A percentile compares a stretch with the other conserved stretches of the same genome.
Conservation (phyloP, 352 stramenopile species). For the Phytophthora colocasiae region DNA sequence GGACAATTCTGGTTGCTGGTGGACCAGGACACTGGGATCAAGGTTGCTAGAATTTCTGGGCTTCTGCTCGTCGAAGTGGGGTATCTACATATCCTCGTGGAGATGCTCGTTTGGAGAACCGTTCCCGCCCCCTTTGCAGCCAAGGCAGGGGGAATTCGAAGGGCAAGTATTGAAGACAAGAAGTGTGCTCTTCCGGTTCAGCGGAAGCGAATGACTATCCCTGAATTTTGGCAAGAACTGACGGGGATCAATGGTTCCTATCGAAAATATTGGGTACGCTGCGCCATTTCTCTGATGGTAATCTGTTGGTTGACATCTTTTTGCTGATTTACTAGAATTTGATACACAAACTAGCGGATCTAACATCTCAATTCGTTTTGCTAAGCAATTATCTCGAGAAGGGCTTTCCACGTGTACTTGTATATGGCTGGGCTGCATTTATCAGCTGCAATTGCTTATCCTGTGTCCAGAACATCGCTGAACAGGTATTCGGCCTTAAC, state of each 20-base stretch:
- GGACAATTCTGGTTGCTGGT: conserved; percentile 57
- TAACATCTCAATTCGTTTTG: conserved; percentile 35
- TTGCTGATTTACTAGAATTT: conserved; percentile 37
- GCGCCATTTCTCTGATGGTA: neutral
- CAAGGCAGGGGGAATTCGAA: conserved; percentile 5
- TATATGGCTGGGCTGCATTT: conserved; percentile 38
- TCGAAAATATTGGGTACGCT: conserved; percentile 54
- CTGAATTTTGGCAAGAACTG: conserved; percentile 33
- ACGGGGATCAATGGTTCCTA: conserved; percentile 38
- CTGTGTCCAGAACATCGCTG: conserved; percentile 23
- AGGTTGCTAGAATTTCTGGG: conserved; percentile 23
- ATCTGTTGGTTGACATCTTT: conserved; percentile 9
- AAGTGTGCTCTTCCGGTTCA: neutral
- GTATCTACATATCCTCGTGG: conserved; percentile 38
- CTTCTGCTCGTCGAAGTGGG: conserved; percentile 30
- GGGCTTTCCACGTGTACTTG: conserved; percentile 35
- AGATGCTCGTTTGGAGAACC: conserved; percentile 38
- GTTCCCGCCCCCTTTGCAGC: conserved; percentile 3
- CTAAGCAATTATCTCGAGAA: conserved; percentile 39
- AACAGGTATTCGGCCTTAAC: conserved; percentile 34
- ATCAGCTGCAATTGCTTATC: conserved; percentile 42
- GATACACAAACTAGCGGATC: conserved; percentile 40
- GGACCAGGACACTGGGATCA: conserved; percentile 18
- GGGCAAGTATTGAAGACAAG: conserved; percentile 16
- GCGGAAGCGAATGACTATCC: neutral